These are phyloP conservation scores for Paradendryphiella salina DNA, from an alignment of 2,329 filamentous ascomycete genomes.

Conservation along the genomic window DNA sequence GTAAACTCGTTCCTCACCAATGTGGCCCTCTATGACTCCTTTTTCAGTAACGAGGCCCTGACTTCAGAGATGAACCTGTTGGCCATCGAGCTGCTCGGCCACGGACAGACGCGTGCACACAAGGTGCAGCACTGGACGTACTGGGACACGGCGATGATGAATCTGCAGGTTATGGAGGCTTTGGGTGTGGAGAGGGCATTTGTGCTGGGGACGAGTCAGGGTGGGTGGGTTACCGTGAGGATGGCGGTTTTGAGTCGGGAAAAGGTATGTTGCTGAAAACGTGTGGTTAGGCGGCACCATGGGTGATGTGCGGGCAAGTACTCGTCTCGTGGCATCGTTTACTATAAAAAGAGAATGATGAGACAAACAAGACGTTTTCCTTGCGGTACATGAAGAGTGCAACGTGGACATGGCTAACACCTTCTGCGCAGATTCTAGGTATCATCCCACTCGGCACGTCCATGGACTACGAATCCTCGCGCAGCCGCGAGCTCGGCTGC, in stretches of 20 bases:
- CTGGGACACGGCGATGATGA: slow-evolving; percentile 58
- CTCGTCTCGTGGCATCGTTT: background rate
- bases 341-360: background rate
- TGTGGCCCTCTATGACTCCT: slow-evolving; percentile 50
- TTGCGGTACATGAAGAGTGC: background rate
- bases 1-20: slow-evolving; percentile 59
- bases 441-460: slow-evolving; percentile 58
- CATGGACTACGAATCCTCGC: slow-evolving; percentile 54
- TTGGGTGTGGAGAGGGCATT: slow-evolving; percentile 52
- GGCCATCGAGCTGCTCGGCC: slow-evolving; percentile 59
- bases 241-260: slow-evolving; percentile 59
- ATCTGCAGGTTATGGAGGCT: slow-evolving; percentile 47
- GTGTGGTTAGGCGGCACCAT: background rate
- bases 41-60: slow-evolving; percentile 46
- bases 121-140: slow-evolving; percentile 56
- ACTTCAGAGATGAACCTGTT: slow-evolving; percentile 53
- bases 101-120: slow-evolving; percentile 53
- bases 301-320: background rate
- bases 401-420: background rate
- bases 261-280: slow-evolving; percentile 33
- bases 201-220: slow-evolving; percentile 57
- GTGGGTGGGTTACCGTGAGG: slow-evolving; percentile 56
- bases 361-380: background rate
- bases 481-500: slow-evolving; percentile 52
- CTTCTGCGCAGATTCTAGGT: slow-evolving; percentile 50